Evolutionary conservation across 805 yeast genomes (phyloP).

Genomic region (Jamesozyma jinghongensis): DNA sequence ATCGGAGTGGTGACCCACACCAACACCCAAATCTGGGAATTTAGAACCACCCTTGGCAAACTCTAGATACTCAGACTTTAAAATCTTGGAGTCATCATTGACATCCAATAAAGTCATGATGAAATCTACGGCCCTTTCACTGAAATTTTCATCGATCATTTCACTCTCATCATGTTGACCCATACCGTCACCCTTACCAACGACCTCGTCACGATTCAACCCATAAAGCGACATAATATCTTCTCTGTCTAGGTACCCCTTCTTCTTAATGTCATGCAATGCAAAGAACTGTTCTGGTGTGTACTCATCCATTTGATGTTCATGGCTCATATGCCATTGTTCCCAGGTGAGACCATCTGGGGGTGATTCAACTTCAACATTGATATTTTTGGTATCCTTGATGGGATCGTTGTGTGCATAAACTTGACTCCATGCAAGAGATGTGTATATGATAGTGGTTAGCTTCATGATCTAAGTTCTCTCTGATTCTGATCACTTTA

Average conservation of each 20-base stretch:
- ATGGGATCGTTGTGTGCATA: conserved; percentile 7
- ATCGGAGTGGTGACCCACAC: conserved; percentile 91
- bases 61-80: conserved; percentile 59
- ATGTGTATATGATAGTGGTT: background rate
- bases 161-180: conserved; percentile 67
- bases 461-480: no score
- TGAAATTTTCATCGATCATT: conserved; percentile 46
- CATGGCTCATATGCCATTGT: conserved; percentile 83
- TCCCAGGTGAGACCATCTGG: conserved; percentile 64
- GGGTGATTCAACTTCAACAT: conserved; percentile 31
- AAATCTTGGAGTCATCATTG: conserved; percentile 54
- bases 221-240: conserved; percentile 84
- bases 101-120: conserved; percentile 51
- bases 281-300: conserved; percentile 71
- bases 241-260: conserved; percentile 43
- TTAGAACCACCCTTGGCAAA: conserved; percentile 55
- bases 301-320: conserved; percentile 68
- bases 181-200: conserved; percentile 87
- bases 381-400: conserved; percentile 8
- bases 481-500: no score
- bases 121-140: conserved; percentile 43
- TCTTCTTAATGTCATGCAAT: conserved; percentile 61
- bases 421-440: background rate
- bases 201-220: conserved; percentile 54
- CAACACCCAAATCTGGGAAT: conserved; percentile 87